phyloP scores from a whole-genome alignment of 441 rosid species.

The Macaranga tanarius region DNA sequence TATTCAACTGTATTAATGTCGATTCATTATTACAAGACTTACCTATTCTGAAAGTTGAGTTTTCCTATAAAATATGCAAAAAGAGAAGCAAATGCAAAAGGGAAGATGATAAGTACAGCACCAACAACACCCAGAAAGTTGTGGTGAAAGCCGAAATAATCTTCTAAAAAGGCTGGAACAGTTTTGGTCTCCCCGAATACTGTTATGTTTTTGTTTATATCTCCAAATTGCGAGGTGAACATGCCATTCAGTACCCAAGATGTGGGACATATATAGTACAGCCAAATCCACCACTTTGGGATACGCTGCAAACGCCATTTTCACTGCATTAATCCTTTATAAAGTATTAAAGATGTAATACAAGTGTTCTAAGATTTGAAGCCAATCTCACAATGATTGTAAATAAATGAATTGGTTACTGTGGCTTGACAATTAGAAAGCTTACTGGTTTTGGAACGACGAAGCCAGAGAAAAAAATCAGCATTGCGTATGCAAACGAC shows the following conservation, averaged over 20 bases:
- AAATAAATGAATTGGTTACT: too few species aligned
- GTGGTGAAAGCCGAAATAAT: slow-evolving; percentile 50
- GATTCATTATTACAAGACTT: slow-evolving; percentile 7
- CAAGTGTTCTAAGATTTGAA: too few species aligned
- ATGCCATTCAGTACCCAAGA: slow-evolving; percentile 64
- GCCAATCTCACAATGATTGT: too few species aligned
- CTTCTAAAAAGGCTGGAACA: slow-evolving; percentile 45
- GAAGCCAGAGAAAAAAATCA: slow-evolving; percentile 46
- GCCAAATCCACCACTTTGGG: slow-evolving; percentile 76
- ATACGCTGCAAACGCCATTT: slow-evolving; percentile 38
- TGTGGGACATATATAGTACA: slow-evolving; percentile 52
- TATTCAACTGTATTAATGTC: background rate
- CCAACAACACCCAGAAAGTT: slow-evolving; percentile 35
- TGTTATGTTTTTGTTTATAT: slow-evolving; percentile 35
- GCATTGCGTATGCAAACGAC: slow-evolving; percentile 32
- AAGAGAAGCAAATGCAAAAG: slow-evolving; percentile 49
- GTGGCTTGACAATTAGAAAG: background rate
- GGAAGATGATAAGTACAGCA: slow-evolving; percentile 41
- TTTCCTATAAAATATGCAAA: slow-evolving; percentile 51
- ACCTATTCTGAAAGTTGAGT: slow-evolving; percentile 61
- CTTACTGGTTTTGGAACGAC: slow-evolving; percentile 46
- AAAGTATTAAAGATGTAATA: too few species aligned
- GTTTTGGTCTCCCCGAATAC: slow-evolving; percentile 50
- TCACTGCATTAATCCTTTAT: too few species aligned
- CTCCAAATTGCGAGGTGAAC: slow-evolving; percentile 62